A percentile compares a stretch with the other conserved stretches of the same genome.
These are phyloP conservation scores for Jamesozyma jinghongensis DNA, from an alignment of 805 yeast genomes.

Conservation along the genomic window DNA sequence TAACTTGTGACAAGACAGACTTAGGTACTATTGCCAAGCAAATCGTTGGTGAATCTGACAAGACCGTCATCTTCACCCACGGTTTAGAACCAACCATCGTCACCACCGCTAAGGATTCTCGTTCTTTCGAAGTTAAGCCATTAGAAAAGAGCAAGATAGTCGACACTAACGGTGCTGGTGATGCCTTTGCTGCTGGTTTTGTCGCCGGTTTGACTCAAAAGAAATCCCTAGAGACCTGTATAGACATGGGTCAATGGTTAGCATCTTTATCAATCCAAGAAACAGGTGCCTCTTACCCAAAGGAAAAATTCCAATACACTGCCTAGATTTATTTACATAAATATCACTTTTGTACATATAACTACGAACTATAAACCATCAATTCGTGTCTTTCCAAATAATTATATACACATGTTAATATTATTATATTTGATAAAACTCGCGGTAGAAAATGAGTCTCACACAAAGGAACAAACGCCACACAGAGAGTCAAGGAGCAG, in stretches of 20 bases:
- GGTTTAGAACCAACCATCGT: slow-evolving; percentile 87
- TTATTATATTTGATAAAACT: too few relatives aligned
- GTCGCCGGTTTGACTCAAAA: slow-evolving; percentile 79
- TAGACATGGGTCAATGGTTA: slow-evolving; percentile 93
- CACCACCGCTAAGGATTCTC: slow-evolving; percentile 45
- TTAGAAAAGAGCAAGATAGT: slow-evolving; percentile 58
- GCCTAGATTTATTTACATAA: slow-evolving; percentile 6
- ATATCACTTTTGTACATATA: too few relatives aligned
- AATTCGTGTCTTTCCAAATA: too few relatives aligned
- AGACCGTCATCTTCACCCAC: slow-evolving; percentile 91
- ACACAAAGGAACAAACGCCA: neutral
- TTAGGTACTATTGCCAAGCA: slow-evolving; percentile 70
- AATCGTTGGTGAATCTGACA: slow-evolving; percentile 52
- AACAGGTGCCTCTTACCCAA: slow-evolving; percentile 89
- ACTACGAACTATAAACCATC: too few relatives aligned
- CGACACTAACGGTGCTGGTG: slow-evolving; percentile 99
- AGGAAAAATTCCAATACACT: slow-evolving; percentile 32
- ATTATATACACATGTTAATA: too few relatives aligned
- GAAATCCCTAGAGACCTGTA: slow-evolving; percentile 47
- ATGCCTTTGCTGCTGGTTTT: slow-evolving; percentile 96
- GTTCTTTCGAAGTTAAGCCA: slow-evolving; percentile 58
- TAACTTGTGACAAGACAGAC: slow-evolving; percentile 41
- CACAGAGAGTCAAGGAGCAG: neutral
- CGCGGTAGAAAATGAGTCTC: neutral
- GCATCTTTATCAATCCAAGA: slow-evolving; percentile 88